Conservation (phyloP, 176 grass and related monocot genomes). For the Musa itinerans region DNA sequence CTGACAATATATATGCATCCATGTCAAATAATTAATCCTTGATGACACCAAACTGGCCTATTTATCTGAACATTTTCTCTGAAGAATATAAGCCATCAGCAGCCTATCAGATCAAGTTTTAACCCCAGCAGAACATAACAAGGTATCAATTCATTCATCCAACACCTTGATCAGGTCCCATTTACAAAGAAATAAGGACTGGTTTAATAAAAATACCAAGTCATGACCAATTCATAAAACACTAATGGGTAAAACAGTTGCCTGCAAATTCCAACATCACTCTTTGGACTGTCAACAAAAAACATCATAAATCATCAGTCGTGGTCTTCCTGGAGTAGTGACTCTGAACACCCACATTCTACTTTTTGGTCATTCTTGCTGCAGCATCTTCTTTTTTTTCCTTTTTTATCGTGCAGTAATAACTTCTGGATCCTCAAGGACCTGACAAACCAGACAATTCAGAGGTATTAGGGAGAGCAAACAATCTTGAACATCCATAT, state of each 20-base stretch:
- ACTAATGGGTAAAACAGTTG: conserved; percentile 2
- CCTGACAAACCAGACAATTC: conserved; percentile 2
- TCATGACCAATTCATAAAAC: neutral
- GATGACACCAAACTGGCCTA: too few relatives aligned
- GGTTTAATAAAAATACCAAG: neutral
- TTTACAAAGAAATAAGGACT: conserved; percentile 10
- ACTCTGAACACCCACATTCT: neutral
- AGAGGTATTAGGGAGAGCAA: neutral
- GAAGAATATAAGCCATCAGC: too few relatives aligned
- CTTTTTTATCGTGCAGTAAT: neutral
- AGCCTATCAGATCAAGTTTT: neutral
- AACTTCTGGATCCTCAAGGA: neutral
- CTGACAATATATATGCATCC: too few relatives aligned
- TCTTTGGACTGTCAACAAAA: neutral
- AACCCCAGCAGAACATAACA: neutral
- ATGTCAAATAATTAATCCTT: too few relatives aligned
- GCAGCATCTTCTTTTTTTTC: neutral
- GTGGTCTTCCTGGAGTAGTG: neutral
- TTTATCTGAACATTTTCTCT: too few relatives aligned
- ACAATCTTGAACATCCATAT: conserved; percentile 11
- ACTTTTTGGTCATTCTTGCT: neutral
- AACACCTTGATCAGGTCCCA: neutral
- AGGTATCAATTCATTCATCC: conserved; percentile 6
- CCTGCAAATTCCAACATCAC: conserved; percentile 9
- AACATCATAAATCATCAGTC: neutral